These are phyloP conservation scores for Phytophthora multivora DNA, from an alignment of 352 stramenopile genomes.

Conservation along the genomic window DNA sequence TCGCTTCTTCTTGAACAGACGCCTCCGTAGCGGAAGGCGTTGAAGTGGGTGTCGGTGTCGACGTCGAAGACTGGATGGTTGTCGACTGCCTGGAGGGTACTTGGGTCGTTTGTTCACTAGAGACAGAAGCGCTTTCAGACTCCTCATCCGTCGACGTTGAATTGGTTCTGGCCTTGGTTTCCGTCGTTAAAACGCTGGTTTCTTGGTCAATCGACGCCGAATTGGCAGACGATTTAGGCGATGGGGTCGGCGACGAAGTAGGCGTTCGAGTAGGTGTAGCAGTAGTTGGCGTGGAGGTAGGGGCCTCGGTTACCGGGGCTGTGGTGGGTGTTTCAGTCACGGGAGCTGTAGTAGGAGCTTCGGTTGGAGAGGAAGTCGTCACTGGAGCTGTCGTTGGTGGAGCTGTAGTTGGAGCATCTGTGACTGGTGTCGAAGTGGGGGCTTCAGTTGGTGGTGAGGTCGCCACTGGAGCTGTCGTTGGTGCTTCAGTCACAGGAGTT, in stretches of 20 bases:
- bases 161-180: background rate
- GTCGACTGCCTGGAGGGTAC: slow-evolving; percentile 1
- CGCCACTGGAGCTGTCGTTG: slow-evolving; percentile 3
- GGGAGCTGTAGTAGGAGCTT: background rate
- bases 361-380: background rate
- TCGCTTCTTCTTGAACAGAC: slow-evolving; percentile 28
- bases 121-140: background rate
- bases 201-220: slow-evolving; percentile 3
- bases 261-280: background rate
- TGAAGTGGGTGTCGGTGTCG: slow-evolving; percentile 7
- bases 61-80: slow-evolving; percentile 1
- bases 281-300: background rate
- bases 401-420: slow-evolving; percentile 2
- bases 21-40: slow-evolving; percentile 10
- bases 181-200: background rate
- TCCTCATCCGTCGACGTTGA: slow-evolving; percentile 1
- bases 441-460: background rate
- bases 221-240: background rate
- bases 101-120: slow-evolving; percentile 7
- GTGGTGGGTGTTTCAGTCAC: background rate
- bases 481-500: background rate
- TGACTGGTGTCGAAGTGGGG: background rate
- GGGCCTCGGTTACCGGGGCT: background rate
- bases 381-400: slow-evolving; percentile 1
- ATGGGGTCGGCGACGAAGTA: background rate